phyloP scores from a whole-genome alignment of 1,284 basidiomycete genomes.

The Cutaneotrichosporon dermatis region DNA sequence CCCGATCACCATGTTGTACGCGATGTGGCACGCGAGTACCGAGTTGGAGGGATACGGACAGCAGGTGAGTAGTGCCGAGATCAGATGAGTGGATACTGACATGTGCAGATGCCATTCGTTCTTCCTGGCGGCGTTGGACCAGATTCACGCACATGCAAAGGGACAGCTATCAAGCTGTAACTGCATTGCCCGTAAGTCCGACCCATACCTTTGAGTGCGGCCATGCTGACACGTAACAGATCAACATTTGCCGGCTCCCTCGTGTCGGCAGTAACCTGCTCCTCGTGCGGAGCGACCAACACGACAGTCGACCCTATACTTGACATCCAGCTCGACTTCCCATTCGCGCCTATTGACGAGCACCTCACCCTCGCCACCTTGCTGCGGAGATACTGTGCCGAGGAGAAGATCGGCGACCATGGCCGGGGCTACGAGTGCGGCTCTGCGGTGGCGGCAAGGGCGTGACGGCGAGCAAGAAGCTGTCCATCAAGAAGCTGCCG shows the following conservation, averaged over 20 bases:
- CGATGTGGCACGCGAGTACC: conserved; percentile 77
- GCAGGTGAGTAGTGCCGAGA: conserved; percentile 52
- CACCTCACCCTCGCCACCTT: conserved; percentile 30
- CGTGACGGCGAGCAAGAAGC: conserved; percentile 64
- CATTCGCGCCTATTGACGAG: conserved; percentile 4
- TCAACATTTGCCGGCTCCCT: conserved; percentile 82
- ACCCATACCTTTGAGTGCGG: not conserved
- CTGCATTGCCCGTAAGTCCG: conserved; percentile 65
- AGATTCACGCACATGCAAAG: conserved; percentile 73
- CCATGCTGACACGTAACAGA: conserved; percentile 44
- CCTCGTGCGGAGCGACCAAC: conserved; percentile 65
- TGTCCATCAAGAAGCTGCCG: conserved; percentile 79
- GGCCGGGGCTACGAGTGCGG: conserved; percentile 46
- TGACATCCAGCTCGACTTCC: conserved; percentile 82
- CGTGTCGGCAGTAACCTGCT: conserved; percentile 85
- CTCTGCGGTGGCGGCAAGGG: conserved; percentile 41
- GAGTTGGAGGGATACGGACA: conserved; percentile 88
- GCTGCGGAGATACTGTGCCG: conserved; percentile 39
- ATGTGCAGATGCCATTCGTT: conserved; percentile 51
- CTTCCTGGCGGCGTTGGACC: conserved; percentile 73
- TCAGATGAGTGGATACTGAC: conserved; percentile 12
- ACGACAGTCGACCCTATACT: conserved; percentile 83
- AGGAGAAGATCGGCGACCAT: conserved; percentile 38
- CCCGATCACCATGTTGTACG: conserved; percentile 76
- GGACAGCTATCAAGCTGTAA: conserved; percentile 63